Evolutionary conservation across 1,139 yeast genomes (phyloP), one percentile per base, ranked within the genome.

Genomic region (Geotrichum europaeum): DNA sequence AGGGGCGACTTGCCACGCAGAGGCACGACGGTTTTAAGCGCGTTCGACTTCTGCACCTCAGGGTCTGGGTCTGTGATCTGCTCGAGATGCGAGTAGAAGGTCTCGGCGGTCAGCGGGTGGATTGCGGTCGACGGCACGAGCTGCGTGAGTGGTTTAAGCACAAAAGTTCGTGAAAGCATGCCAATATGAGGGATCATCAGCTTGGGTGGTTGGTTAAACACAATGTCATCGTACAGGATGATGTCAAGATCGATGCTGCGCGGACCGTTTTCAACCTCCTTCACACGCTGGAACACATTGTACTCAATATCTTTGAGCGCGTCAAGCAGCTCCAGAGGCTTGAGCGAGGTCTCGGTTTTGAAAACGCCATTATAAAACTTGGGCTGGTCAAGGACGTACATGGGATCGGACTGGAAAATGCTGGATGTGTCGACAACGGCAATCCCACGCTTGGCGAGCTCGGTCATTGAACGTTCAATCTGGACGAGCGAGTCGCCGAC

Each of bases 141-240:
- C 72, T 95, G 98, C 70, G 90, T 85, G 54, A 95, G 77, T 1
- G 99, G 99, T 63, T 86, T 86, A 56, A 95, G 75, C 13, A 95
- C 99, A 78, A 94, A 94, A 0, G 92, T 83, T 63, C 99, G 81
- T 66, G 91, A 96, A 59, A 90, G 78, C 91, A 94, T 87, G 59
- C 89, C 80, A 52, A 86, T 83, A 73, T 94, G 99, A 0, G 99
- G 99, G 22, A 94, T 79, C 34, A 81, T 82, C 67, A 94, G 79
- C 56, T 83, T 80, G 0, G 80, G 76, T 4, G 59, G 60, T 1
- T 82, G 77, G 69, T 86, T 87, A 63, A 78, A 60, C 10, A 81
- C 80, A 34, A 79, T 68, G 59, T 84, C 81, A 69, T 85, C 95
- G 68, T 84, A 91, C 28, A 94, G 75, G 15, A 94, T 68, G 25